Percentiles rank a stretch among this genome's conserved stretches.
Evolutionary conservation across 306 rosid genomes (phyloP).

Genomic region (Acacia melanoxylon): DNA sequence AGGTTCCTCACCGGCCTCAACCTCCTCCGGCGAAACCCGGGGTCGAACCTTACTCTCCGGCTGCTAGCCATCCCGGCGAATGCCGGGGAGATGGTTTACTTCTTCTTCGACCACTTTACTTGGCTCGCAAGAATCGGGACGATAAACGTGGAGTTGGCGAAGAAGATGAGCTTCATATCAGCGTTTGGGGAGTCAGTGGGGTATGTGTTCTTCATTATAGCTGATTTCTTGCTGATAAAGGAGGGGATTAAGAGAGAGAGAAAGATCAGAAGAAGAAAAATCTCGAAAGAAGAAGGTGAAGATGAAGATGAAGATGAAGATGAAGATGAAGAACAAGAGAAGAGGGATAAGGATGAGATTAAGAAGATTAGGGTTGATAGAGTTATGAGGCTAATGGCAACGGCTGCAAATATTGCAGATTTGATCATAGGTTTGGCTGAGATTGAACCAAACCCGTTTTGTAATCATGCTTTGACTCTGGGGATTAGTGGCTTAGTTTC

Average conservation of each 20-base stretch:
- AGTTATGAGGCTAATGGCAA: conserved; percentile 83
- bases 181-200: conserved; percentile 96
- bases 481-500: conserved; percentile 96
- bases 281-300: conserved; percentile 4
- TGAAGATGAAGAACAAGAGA: conserved; percentile 15
- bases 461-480: conserved; percentile 77
- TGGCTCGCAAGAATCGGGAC: conserved; percentile 91
- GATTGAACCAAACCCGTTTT: conserved; percentile 87
- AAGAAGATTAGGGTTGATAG: conserved; percentile 73
- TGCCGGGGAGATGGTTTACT: conserved; percentile 91
- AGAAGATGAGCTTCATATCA: conserved; percentile 69
- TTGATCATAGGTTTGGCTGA: conserved; percentile 83
- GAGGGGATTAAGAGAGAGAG: conserved; percentile 67
- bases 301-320: neutral
- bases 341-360: conserved; percentile 30
- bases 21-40: conserved; percentile 66
- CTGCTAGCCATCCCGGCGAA: conserved; percentile 66
- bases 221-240: conserved; percentile 61
- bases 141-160: conserved; percentile 56
- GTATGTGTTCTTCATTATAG: conserved; percentile 72
- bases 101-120: conserved; percentile 91
- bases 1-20: conserved; percentile 87
- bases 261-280: conserved; percentile 28
- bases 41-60: conserved; percentile 45
- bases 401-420: conserved; percentile 92